Evolutionary conservation across 148 eudicot genomes (phyloP).

Genomic region (Spergularia marina): DNA sequence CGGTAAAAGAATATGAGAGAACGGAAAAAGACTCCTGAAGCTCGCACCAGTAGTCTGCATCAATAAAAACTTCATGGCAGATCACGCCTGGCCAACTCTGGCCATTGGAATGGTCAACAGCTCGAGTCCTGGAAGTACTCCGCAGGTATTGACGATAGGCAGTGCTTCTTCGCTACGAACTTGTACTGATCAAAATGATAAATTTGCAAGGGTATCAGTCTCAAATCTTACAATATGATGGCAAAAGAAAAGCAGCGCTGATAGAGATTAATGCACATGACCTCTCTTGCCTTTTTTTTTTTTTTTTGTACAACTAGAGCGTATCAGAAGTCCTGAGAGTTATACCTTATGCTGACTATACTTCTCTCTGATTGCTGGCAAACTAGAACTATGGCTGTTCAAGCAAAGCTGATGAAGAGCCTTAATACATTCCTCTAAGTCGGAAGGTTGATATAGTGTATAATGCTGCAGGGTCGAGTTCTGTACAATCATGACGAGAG

Average conservation of each 20-base stretch:
- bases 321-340: neutral
- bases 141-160: slow-evolving; percentile 73
- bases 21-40: no score
- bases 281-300: no score
- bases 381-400: slow-evolving; percentile 49
- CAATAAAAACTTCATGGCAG: neutral
- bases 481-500: slow-evolving; percentile 34
- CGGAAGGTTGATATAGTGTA: slow-evolving; percentile 75
- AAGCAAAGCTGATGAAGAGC: slow-evolving; percentile 73
- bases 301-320: neutral
- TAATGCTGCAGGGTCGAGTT: slow-evolving; percentile 73
- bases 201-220: neutral
- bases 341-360: slow-evolving; percentile 89
- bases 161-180: slow-evolving; percentile 77
- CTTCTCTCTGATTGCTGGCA: slow-evolving; percentile 89
- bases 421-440: slow-evolving; percentile 61
- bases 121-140: slow-evolving; percentile 57
- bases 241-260: neutral
- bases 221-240: neutral
- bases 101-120: slow-evolving; percentile 24
- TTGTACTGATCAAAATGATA: slow-evolving; percentile 67
- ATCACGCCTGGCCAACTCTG: neutral
- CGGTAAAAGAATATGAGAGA: no score
- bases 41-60: neutral
- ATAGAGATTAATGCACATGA: neutral